Base-by-base conservation (phyloP, 352 stramenopile genomes). In the Globisporangium rhizosaccharum region DNA sequence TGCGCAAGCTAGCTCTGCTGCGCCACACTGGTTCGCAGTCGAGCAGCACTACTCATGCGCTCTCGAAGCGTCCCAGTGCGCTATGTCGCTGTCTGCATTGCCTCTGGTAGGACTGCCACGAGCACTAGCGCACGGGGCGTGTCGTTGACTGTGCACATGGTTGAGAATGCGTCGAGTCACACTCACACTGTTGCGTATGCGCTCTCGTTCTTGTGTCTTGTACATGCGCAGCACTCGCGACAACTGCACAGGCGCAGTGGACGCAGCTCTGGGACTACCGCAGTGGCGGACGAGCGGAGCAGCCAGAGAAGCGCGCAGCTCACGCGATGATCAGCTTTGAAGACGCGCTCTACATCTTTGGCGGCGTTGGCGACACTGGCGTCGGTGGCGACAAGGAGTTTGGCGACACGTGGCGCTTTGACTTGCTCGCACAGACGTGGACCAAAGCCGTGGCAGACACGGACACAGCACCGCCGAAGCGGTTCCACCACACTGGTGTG, bases 361-460 rank as follows among this genome's bases (percentile, higher is more conserved):
- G 82, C 3, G 82, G 82, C 45, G 70, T 88, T 37, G 78, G 74
- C 28, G 65, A 70, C 8, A 70, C 41, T 28, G 51, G 33, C 7
- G 53, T 63, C 9, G 57, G 59, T 30, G 56, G 56, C 5, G 76
- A 86, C 51, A 51, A 78, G 56, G 82, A 92, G 60, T 84, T 74
- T 36, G 76, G 80, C n/a, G 82, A 92, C 57, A 88, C 82, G n/a
- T 92, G 82, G 82, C 62, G 65, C 12, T 85, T 87, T 45, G 72
- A 86, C 37, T 53, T 84, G 28, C 45, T 67, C 15, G 46, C 42
- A 0, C 63, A 65, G n/a, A 57, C 61, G 51, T 86, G 76, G 74
- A 47, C 65, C 0, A 61, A 76, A 33, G 12, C 83, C 6, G 57
- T 60, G 18, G 51, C 65, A 6, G 63, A 61, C 0, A 23, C 56